phyloP scores from a whole-genome alignment of 441 rosid species.

The Eutrema salsugineum region DNA sequence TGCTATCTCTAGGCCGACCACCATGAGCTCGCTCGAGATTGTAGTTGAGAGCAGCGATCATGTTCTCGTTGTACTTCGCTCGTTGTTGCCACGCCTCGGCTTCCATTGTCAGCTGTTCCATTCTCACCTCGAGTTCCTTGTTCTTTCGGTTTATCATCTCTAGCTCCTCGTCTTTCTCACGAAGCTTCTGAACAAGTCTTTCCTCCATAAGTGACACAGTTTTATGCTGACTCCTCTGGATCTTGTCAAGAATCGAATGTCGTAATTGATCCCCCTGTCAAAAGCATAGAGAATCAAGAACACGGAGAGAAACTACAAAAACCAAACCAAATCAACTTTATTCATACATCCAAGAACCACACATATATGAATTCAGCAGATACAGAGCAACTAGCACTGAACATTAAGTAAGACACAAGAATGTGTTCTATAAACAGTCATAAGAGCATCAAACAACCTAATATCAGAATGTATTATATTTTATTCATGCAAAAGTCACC shows the following conservation, averaged over 20 bases:
- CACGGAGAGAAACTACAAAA: background rate
- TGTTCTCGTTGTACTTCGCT: conserved; percentile 66
- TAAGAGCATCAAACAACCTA: too few species aligned
- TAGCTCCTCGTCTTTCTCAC: conserved; percentile 70
- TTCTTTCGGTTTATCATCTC: conserved; percentile 70
- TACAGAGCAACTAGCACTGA: background rate
- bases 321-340: background rate
- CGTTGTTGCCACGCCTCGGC: conserved; percentile 81
- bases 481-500: conserved; percentile 32
- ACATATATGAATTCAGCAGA: background rate
- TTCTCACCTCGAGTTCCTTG: conserved; percentile 70
- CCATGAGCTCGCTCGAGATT: conserved; percentile 71
- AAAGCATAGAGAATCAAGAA: background rate
- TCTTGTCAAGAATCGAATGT: conserved; percentile 57
- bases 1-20: conserved; percentile 64
- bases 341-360: background rate
- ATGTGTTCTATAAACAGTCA: background rate
- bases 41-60: conserved; percentile 60
- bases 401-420: background rate
- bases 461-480: too few species aligned
- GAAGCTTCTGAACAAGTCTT: conserved; percentile 54
- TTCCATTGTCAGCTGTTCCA: conserved; percentile 69
- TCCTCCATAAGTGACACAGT: conserved; percentile 65
- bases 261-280: conserved; percentile 60
- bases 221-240: conserved; percentile 59